phyloP scores from a whole-genome alignment of 2,329 filamentous ascomycete species.

The Scleromitrula shiraiana region DNA sequence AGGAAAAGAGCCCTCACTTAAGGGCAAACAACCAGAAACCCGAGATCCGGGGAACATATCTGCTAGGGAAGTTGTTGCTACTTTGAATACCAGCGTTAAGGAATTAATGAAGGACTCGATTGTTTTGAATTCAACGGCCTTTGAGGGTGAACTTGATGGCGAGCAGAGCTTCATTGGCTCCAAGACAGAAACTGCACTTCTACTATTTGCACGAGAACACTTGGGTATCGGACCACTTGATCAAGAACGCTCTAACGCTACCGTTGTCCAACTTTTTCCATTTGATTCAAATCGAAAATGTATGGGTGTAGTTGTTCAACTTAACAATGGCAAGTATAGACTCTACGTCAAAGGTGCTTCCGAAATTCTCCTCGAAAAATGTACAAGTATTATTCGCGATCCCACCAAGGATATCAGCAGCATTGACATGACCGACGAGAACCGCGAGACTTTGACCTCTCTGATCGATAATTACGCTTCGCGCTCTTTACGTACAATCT shows the following conservation, averaged over 20 bases:
- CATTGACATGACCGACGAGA: conserved; percentile 45
- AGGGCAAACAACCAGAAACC: conserved; percentile 21
- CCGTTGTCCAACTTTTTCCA: conserved; percentile 44
- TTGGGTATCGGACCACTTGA: conserved; percentile 55
- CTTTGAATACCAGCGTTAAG: conserved; percentile 22
- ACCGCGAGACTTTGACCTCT: conserved; percentile 44
- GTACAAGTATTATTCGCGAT: conserved; percentile 46
- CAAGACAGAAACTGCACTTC: conserved; percentile 68
- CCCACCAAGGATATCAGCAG: conserved; percentile 48
- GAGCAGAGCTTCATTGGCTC: conserved; percentile 59
- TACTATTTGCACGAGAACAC: conserved; percentile 59
- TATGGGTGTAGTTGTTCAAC: conserved; percentile 56
- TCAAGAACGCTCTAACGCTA: conserved; percentile 54
- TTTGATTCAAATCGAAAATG: conserved; percentile 47
- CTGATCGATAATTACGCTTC: conserved; percentile 55
- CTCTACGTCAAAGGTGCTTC: conserved; percentile 47
- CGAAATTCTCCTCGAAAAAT: conserved; percentile 39
- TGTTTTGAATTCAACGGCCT: conserved; percentile 61
- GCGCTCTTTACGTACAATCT: conserved; percentile 67
- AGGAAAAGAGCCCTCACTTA: conserved; percentile 15
- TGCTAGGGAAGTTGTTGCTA: conserved; percentile 25
- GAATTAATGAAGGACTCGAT: conserved; percentile 53
- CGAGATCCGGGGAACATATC: conserved; percentile 22
- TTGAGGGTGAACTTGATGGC: conserved; percentile 56
- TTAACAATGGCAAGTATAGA: conserved; percentile 35